Percentiles rank a stretch among this genome's conserved stretches.
Conservation (phyloP, 2,329 filamentous ascomycete genomes). For the Monosporascus sp. region DNA sequence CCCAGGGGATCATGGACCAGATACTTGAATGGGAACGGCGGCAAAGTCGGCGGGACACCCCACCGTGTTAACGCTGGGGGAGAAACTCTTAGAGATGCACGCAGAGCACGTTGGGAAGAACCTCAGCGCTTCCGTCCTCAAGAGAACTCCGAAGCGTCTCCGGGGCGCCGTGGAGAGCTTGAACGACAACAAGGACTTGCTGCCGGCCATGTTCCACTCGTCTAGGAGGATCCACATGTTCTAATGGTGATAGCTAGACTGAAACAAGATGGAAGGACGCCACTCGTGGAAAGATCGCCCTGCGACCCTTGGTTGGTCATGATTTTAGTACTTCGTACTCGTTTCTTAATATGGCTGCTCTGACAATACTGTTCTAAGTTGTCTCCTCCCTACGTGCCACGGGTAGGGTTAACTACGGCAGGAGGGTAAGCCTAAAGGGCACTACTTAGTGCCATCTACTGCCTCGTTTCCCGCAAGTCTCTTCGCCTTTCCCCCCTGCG, state of each 20-base stretch:
- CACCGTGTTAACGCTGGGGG: conserved; percentile 8
- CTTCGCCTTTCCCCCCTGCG: too few relatives aligned
- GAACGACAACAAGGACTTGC: conserved; percentile 26
- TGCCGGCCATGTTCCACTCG: conserved; percentile 28
- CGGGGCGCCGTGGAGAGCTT: conserved; percentile 25
- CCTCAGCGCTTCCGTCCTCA: conserved; percentile 23
- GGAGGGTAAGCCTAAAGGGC: too few relatives aligned
- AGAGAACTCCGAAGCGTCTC: conserved; percentile 21
- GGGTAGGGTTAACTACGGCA: too few relatives aligned
- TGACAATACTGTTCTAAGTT: too few relatives aligned
- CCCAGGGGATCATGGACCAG: conserved; percentile 7
- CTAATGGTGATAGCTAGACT: conserved; percentile 5
- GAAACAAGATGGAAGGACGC: too few relatives aligned
- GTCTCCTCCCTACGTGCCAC: too few relatives aligned
- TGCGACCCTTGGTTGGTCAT: too few relatives aligned
- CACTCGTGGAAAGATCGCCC: too few relatives aligned
- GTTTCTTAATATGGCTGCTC: too few relatives aligned
- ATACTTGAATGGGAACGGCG: conserved; percentile 13
- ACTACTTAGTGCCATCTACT: too few relatives aligned
- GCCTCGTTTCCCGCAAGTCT: too few relatives aligned
- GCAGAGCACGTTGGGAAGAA: conserved; percentile 19
- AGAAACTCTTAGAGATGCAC: conserved; percentile 21
- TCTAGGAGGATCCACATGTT: conserved; percentile 27
- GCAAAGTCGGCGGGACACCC: conserved; percentile 8
- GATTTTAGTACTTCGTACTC: too few relatives aligned